Conservation (phyloP, 768 basidiomycete genomes). For the Amyloporia xantha region DNA sequence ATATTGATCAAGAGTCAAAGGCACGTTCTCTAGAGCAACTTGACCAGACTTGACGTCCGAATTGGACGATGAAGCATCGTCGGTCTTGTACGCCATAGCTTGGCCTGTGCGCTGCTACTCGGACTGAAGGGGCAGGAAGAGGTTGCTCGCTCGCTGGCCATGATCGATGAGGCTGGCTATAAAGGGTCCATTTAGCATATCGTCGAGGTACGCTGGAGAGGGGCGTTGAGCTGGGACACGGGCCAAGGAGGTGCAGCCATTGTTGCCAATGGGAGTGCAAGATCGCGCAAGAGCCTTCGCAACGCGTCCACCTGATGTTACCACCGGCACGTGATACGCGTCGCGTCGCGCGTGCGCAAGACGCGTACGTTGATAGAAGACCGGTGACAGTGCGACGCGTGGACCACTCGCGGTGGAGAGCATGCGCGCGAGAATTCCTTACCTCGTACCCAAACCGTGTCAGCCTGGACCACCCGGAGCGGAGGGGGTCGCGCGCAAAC, state of each 20-base stretch:
- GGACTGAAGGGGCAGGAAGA: neutral
- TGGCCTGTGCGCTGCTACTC: neutral
- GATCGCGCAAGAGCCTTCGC: neutral
- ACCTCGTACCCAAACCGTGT: too few species aligned
- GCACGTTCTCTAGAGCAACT: neutral
- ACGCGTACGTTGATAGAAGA: too few species aligned
- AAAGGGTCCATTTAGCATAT: neutral
- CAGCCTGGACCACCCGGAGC: too few species aligned
- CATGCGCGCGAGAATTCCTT: too few species aligned
- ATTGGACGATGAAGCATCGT: neutral
- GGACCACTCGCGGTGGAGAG: too few species aligned
- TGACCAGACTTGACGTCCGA: neutral
- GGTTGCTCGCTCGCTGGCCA: neutral
- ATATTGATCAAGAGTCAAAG: constrained; percentile 10
- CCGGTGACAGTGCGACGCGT: too few species aligned
- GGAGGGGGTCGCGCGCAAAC: too few species aligned
- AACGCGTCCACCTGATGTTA: neutral
- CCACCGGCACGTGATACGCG: neutral
- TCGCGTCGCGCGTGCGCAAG: too few species aligned
- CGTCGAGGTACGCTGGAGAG: neutral
- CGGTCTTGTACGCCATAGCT: neutral
- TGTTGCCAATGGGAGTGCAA: neutral
- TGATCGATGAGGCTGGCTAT: neutral
- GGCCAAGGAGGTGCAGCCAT: neutral
- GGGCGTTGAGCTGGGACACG: neutral